phyloP scores from a whole-genome alignment of 768 basidiomycete species.

The Piloderma croceum region DNA sequence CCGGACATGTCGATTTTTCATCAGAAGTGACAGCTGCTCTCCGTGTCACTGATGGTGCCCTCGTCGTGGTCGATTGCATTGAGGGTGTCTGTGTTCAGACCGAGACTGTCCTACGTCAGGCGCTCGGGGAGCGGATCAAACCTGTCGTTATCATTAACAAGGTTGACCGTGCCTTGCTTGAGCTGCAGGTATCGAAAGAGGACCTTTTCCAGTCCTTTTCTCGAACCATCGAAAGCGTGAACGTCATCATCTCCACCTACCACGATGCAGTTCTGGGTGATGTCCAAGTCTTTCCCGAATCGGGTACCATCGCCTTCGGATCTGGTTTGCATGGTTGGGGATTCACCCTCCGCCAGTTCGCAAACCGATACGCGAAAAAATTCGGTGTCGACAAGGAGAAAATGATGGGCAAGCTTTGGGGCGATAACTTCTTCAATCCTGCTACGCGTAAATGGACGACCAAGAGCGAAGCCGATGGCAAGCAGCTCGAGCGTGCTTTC shows the following conservation, averaged over 20 bases:
- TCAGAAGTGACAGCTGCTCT: slow-evolving; percentile 99
- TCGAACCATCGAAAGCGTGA: slow-evolving; percentile 95
- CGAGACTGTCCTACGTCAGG: slow-evolving; percentile 97
- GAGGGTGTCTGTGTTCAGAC: slow-evolving; percentile 99
- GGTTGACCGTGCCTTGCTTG: slow-evolving; percentile 98
- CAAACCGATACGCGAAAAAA: slow-evolving; percentile 90
- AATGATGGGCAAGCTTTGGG: slow-evolving; percentile 98
- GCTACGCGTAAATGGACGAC: slow-evolving; percentile 95
- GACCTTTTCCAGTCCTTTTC: slow-evolving; percentile 96
- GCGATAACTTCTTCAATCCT: slow-evolving; percentile 99
- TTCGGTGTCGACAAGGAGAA: slow-evolving; percentile 99
- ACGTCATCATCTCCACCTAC: slow-evolving; percentile 98
- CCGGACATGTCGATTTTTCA: slow-evolving; percentile 99
- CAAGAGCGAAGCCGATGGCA: slow-evolving; percentile 74
- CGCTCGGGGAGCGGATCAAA: slow-evolving; percentile 97
- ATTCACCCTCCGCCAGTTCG: slow-evolving; percentile 98
- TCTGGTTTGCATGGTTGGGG: slow-evolving; percentile 99
- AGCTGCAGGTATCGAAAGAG: slow-evolving; percentile 96
- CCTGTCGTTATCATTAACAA: slow-evolving; percentile 99
- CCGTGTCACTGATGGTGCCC: slow-evolving; percentile 98
- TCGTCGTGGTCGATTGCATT: slow-evolving; percentile 99
- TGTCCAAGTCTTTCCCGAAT: slow-evolving; percentile 97
- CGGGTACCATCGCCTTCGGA: slow-evolving; percentile 97
- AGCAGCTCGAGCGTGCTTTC: slow-evolving; percentile 95
- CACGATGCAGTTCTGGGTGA: slow-evolving; percentile 92